These are phyloP conservation scores for Linderina pennispora DNA, from an alignment of 192 early-diverging fungal genomes.

Conservation along the genomic window DNA sequence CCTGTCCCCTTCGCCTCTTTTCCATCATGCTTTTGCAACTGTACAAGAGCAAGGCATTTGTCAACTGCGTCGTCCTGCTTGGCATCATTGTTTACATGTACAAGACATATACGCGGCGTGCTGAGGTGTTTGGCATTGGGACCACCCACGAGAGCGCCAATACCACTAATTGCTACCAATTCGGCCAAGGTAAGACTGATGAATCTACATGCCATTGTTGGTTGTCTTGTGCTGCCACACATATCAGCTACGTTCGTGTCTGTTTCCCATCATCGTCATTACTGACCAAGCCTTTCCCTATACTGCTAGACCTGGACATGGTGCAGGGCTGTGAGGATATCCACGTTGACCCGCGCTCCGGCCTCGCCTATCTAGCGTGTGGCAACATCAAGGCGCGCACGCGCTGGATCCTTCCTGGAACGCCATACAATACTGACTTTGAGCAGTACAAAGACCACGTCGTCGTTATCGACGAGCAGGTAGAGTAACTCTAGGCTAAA, in stretches of 20 bases:
- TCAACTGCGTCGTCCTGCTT: conserved; percentile 16
- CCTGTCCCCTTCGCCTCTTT: no score
- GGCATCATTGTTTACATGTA: conserved; percentile 17
- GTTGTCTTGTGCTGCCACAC: no score
- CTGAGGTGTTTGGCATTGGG: conserved; percentile 34
- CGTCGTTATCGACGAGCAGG: conserved; percentile 49
- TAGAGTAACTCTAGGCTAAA: conserved; percentile 12
- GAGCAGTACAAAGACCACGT: conserved; percentile 34
- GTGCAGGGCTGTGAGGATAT: conserved; percentile 57
- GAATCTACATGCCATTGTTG: no score
- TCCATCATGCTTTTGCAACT: no score
- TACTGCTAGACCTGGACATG: conserved; percentile 22
- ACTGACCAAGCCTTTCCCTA: no score
- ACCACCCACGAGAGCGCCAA: conserved; percentile 19
- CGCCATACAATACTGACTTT: conserved; percentile 5
- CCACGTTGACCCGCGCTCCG: conserved; percentile 47
- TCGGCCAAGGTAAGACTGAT: conserved; percentile 47
- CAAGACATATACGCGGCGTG: conserved; percentile 7
- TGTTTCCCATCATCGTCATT: no score
- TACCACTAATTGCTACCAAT: conserved; percentile 25
- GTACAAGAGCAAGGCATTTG: conserved; percentile 22
- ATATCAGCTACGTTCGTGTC: no score
- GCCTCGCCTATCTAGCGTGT: conserved; percentile 53
- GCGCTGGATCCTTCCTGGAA: conserved; percentile 42
- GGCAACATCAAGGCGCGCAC: conserved; percentile 43